These are phyloP conservation scores for Aegilops sharonensis DNA, from an alignment of 176 grass and related monocot genomes.

Conservation along the genomic window DNA sequence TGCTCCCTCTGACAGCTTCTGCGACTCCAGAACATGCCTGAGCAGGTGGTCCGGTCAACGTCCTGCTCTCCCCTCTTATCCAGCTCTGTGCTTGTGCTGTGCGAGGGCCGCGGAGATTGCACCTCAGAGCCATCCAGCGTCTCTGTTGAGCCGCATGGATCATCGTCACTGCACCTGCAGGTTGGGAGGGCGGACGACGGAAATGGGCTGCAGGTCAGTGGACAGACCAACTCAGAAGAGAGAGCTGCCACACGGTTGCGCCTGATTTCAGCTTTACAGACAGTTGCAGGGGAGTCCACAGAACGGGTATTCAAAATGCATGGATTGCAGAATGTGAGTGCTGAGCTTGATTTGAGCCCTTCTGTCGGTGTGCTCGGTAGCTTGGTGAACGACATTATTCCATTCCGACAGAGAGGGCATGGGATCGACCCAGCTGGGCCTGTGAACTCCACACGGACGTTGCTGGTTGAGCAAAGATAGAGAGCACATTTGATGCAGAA, in stretches of 20 bases:
- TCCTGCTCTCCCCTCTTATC: slow-evolving; percentile 64
- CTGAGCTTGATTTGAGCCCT: slow-evolving; percentile 69
- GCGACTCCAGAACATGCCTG: slow-evolving; percentile 83
- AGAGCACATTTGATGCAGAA: slow-evolving; percentile 93
- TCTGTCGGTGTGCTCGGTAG: slow-evolving; percentile 47
- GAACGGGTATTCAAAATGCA: slow-evolving; percentile 69
- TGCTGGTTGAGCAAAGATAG: slow-evolving; percentile 91
- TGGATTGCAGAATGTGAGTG: slow-evolving; percentile 80
- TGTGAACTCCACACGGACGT: slow-evolving; percentile 47
- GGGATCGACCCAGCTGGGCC: slow-evolving; percentile 85
- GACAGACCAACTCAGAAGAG: slow-evolving; percentile 83
- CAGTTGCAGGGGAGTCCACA: slow-evolving; percentile 48
- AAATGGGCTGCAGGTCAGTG: slow-evolving; percentile 79
- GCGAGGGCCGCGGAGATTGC: slow-evolving; percentile 47
- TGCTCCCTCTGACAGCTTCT: slow-evolving; percentile 96
- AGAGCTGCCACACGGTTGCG: slow-evolving; percentile 71
- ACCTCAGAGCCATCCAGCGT: slow-evolving; percentile 42
- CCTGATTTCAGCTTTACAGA: slow-evolving; percentile 66
- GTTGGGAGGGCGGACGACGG: slow-evolving; percentile 55
- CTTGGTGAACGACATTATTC: slow-evolving; percentile 75
- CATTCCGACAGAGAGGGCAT: slow-evolving; percentile 87
- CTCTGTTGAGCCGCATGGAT: slow-evolving; percentile 44
- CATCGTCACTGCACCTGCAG: slow-evolving; percentile 64
- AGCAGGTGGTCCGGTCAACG: slow-evolving; percentile 68
- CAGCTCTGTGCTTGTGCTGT: slow-evolving; percentile 36